phyloP scores from a whole-genome alignment of 202 grass and related monocot species.

The Bolboschoenoplectus hybrid region DNA sequence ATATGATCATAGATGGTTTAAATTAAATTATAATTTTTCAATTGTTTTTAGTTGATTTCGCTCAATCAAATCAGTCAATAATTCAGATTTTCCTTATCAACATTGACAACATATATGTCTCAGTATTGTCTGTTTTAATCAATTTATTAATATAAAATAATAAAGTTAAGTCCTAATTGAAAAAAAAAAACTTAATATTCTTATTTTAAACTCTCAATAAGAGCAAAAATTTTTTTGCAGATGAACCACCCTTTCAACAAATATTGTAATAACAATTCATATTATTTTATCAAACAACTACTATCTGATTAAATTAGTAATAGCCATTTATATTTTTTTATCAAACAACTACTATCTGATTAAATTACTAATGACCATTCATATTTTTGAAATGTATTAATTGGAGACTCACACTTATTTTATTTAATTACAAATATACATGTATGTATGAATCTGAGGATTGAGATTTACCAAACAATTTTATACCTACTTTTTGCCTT shows the following conservation, averaged over 20 bases:
- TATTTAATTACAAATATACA: background rate
- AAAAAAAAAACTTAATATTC: too few species aligned
- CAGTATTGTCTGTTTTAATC: too few species aligned
- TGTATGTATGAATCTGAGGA: background rate
- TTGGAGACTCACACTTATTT: background rate
- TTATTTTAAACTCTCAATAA: too few species aligned
- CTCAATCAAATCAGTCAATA: background rate
- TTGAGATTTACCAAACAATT: conserved; percentile 25
- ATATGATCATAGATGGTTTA: background rate
- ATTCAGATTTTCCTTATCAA: too few species aligned
- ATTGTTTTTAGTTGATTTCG: background rate
- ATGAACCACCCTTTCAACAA: too few species aligned
- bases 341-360: too few species aligned
- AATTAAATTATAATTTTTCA: background rate
- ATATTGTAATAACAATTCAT: too few species aligned
- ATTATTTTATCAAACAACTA: background rate
- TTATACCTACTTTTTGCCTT: background rate
- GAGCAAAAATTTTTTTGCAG: too few species aligned
- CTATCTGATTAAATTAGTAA: background rate
- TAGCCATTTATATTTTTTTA: background rate
- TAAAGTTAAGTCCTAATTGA: background rate
- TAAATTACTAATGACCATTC: too few species aligned
- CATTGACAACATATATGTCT: too few species aligned
- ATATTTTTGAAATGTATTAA: background rate
- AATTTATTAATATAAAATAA: background rate